A percentile compares a stretch with the other conserved stretches of the same genome.
These are phyloP conservation scores for Actinidia polygama DNA, from an alignment of 179 eudicot species.

Conservation along the genomic window DNA sequence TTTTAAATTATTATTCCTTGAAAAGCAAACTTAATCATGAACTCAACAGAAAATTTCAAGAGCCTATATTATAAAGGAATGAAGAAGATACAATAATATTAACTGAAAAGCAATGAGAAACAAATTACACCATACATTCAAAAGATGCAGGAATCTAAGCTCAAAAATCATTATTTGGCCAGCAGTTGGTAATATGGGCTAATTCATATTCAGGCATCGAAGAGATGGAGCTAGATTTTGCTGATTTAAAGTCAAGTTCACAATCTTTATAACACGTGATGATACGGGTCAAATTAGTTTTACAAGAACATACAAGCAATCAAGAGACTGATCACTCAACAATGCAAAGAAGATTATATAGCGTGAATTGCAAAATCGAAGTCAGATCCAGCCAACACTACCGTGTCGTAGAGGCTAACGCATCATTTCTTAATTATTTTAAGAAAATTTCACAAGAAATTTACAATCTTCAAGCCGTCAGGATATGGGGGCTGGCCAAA, in stretches of 20 bases:
- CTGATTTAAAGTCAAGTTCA: neutral
- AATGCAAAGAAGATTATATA: neutral
- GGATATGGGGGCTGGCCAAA: neutral
- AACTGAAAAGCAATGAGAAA: neutral
- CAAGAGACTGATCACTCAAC: slow-evolving; percentile 3
- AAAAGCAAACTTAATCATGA: neutral
- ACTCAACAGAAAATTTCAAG: neutral
- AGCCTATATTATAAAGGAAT: neutral
- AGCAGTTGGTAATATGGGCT: neutral
- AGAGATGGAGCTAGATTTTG: neutral
- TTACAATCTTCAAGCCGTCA: neutral
- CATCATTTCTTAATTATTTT: neutral
- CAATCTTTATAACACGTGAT: neutral
- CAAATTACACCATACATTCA: neutral
- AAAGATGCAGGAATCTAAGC: neutral
- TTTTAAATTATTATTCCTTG: neutral
- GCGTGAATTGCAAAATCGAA: neutral
- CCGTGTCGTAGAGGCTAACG: neutral
- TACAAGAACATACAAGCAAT: neutral
- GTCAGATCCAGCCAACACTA: neutral
- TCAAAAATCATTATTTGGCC: neutral
- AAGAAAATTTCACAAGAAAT: neutral
- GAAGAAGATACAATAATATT: neutral
- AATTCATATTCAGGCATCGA: neutral
- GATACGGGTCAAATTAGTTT: neutral